Evolutionary conservation across 2,329 filamentous ascomycete genomes (phyloP), one percentile per base, ranked within the genome.

Genomic region (Pezicula radicicola): DNA sequence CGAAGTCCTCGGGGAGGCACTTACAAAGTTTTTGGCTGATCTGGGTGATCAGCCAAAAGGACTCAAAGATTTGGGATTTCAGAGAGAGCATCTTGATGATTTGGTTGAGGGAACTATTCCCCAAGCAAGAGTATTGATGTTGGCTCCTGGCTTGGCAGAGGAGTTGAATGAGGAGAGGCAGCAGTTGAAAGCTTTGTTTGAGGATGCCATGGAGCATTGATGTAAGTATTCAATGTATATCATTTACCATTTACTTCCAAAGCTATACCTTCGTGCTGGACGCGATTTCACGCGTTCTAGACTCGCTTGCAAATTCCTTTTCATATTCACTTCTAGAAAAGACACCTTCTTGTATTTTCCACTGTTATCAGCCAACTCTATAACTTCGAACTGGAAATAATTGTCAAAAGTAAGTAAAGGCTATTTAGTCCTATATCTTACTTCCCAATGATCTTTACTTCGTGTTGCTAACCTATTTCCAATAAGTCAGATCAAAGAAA

Each of bases 81-180:
- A 79, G 49, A 73, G 70, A 15, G 81, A 83, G 37, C 83, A 97
- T 72, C 76, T 99, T 16, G 90, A 95, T 57, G 83, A 76, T 9
- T 74, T 99, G 56, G 91, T 99, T 1, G 93, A 97, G 70, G 95
- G 94, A 1, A 99, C 94, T 0, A 85, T 99, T 55, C 94, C 94
- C 5, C 94, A 99, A 74, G 84, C 84, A 51, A 78, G 94, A 59
- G 95, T 99, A 50, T 69, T 99, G 64, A 94, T 92, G 87, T 73
- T 99, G 56, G 94, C 94, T 28, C 95, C 94, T 1, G 91, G 82
- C 25, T 70, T 99, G 63, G 83, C 81, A 37, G 80, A 79, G 59
- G 87, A 91, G 64, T 69, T 89, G 44, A 77, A 85, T 62, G 75
- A 77, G 45, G 88, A 93, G 70, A 84, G 80, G 68, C 87, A 89